Evolutionary conservation across 306 rosid species (phyloP), one percentile per base, ranked within the genome.

Genomic region (Quercus aquifolioides): DNA sequence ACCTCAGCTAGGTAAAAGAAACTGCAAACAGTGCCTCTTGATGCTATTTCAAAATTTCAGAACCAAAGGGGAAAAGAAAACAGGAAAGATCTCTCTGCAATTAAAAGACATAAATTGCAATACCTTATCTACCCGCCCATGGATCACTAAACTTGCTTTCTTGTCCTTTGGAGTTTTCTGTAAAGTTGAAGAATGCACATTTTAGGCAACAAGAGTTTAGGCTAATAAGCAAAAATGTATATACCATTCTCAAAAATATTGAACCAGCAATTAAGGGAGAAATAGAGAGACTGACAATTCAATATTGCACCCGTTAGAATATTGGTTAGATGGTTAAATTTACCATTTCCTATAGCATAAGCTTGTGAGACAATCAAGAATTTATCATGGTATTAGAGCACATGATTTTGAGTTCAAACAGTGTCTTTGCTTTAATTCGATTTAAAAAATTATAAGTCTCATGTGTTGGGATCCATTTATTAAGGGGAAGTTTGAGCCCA

Each of bases 151-250:
- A 85, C 87, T 78, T 79, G 98, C 99, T 79, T 91, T 95, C 87
- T 91, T 95, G 85, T 95, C 99, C 86, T 95, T 95, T 0, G 99
- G 99, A 78, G 99, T 95, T 86, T 95, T 88, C 99, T 95, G 94
- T 41, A 26, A 76, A 87, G 77, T 79, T 54, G 64, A 84, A 85
- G 73, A 77, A 68, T 82, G 59, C 64, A 78, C 30, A 83, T 60
- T 33, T 86, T 71, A 86, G 78, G 79, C 68, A 60, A 57, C 38
- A 74, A 82, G 55, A 65, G 77, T 70, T 57, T n/a, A 35, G 52
- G 68, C 62, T 41, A 41, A 57, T 46, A 76, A 52, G 76, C 59
- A 83, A 71, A 71, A 4, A 63, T 15, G 76, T 68, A 60, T 52
- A 57, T 17, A 63, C 54, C 68, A 70, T 23, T 49, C 31, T 67